Conservation (phyloP, 495 filamentous ascomycete species). For the Xylaria scruposa region DNA sequence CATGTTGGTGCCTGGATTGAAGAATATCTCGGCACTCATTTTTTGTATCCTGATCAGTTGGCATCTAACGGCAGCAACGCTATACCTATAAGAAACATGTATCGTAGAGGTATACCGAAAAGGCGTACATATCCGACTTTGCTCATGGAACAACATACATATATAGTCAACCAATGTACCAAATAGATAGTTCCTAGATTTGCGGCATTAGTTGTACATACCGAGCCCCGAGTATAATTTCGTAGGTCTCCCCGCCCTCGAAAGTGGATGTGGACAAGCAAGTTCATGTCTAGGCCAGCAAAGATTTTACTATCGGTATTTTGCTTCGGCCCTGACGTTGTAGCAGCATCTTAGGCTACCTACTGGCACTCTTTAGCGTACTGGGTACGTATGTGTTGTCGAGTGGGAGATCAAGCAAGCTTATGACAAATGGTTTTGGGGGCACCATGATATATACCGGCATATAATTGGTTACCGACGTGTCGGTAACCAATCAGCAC, state of each 20-base stretch:
- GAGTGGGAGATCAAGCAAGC: neutral
- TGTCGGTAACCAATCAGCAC: conserved; percentile 21
- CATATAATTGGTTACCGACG: conserved; percentile 28
- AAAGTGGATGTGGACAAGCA: conserved; percentile 3
- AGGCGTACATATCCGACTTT: neutral
- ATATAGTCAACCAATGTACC: too few relatives aligned
- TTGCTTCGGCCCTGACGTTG: neutral
- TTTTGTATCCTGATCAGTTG: neutral
- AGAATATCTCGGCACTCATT: neutral
- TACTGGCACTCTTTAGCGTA: neutral
- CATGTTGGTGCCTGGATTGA: neutral
- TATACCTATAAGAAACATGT: neutral
- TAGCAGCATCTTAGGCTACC: conserved; percentile 2
- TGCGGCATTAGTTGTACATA: neutral
- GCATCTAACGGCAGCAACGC: neutral
- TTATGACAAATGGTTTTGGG: conserved; percentile 25
- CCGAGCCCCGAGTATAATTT: neutral
- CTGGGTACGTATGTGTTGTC: neutral
- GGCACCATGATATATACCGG: neutral
- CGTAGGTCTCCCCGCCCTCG: neutral
- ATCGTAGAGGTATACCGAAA: neutral
- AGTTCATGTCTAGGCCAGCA: conserved; percentile 6
- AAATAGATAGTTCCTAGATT: neutral
- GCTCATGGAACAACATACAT: neutral
- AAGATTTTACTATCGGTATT: neutral